Evolutionary conservation across 768 basidiomycete genomes (phyloP), one percentile per base, ranked within the genome.

Genomic region (Russula sp.): DNA sequence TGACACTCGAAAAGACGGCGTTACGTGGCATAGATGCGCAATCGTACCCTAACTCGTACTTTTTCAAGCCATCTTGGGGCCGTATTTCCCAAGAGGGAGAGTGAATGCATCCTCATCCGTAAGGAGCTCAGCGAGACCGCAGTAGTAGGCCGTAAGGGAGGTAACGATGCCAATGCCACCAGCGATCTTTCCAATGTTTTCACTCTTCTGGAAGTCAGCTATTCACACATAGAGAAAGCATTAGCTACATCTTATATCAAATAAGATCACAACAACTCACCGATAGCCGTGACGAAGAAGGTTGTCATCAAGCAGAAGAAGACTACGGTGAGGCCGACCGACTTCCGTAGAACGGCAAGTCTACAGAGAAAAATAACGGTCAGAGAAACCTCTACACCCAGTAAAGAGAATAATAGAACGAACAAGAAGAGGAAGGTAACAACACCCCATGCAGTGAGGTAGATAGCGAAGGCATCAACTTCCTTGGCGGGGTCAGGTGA

Each of bases 341-440:
- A 83, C 29, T 78, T 76, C 61, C 81, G 77, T 3, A 82, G 70
- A 2, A 79, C 71, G n/a, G 77, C 83, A 41, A 85, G 53, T 45
- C 20, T 20, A 20, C 42, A n/a, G 42, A 2, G 6, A 10, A 3
- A 10, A 7, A 35, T 35, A n/a, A n/a, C n/a, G n/a, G n/a, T n/a
- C n/a, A n/a, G n/a, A n/a, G n/a, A n/a, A n/a, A n/a, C n/a, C n/a
- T n/a, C n/a, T n/a, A n/a, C n/a, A n/a, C n/a, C n/a, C n/a, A n/a
- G n/a, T n/a, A n/a, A n/a, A n/a, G n/a, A n/a, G 5, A 20, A 49
- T 11, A 34, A 46, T 22, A 14, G 3, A 0, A 77, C 84, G 67
- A 58, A 90, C 89, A 84, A 62, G 65, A 90, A 76, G 68, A 89
- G 72, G 73, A 82, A 79, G 0, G 90, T 89, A 36, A 92, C 75